A percentile compares a stretch with the other conserved stretches of the same genome.
Evolutionary conservation across 768 basidiomycete genomes (phyloP).

Genomic region (Cubamyces sp.): DNA sequence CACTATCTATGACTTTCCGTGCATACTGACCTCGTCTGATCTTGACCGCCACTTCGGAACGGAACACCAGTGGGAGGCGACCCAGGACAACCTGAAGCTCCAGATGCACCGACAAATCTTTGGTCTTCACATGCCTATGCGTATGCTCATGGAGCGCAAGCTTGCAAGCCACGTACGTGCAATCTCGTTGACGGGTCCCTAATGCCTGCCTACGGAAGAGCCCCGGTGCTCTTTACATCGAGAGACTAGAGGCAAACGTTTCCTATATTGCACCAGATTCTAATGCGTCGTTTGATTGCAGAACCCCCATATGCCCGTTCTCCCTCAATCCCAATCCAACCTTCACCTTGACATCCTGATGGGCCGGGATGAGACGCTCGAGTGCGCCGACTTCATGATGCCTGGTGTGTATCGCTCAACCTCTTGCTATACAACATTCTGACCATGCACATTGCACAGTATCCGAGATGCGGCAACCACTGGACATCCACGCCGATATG

Average conservation of each 20-base stretch:
- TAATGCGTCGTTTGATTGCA: slow-evolving; percentile 33
- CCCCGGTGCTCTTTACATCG: too few species aligned
- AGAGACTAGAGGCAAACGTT: too few species aligned
- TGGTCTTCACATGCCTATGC: slow-evolving; percentile 88
- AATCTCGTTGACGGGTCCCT: too few species aligned
- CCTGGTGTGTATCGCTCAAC: slow-evolving; percentile 46
- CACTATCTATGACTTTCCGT: background rate
- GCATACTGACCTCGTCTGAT: background rate
- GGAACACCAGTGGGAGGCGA: slow-evolving; percentile 81
- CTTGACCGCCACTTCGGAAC: background rate
- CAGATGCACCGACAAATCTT: slow-evolving; percentile 82
- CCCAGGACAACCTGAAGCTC: slow-evolving; percentile 86
- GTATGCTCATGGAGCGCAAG: slow-evolving; percentile 92
- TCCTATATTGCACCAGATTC: too few species aligned
- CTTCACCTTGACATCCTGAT: slow-evolving; percentile 90
- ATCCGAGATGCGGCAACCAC: slow-evolving; percentile 34
- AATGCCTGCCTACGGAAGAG: background rate
- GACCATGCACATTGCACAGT: slow-evolving; percentile 28
- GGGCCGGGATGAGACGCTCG: slow-evolving; percentile 88
- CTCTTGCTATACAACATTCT: background rate
- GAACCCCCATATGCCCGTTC: slow-evolving; percentile 68
- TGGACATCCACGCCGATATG: slow-evolving; percentile 54
- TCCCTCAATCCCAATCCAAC: slow-evolving; percentile 72
- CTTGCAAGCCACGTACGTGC: slow-evolving; percentile 72
- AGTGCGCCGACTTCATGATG: slow-evolving; percentile 78